phyloP scores from a whole-genome alignment of 257 asterid genomes.

The Sherardia arvensis region DNA sequence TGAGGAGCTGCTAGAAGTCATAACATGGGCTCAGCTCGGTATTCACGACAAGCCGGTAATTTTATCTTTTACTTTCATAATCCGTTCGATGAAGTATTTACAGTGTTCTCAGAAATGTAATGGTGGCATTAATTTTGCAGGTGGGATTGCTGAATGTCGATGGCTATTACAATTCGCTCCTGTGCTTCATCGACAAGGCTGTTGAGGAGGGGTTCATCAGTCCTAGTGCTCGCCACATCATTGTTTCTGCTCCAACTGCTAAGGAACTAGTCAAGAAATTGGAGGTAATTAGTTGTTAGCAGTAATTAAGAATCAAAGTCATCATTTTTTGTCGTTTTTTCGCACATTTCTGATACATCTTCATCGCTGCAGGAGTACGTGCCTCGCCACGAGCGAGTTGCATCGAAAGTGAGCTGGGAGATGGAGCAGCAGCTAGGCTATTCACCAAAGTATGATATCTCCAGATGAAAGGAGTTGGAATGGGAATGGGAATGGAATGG shows the following conservation, averaged over 20 bases:
- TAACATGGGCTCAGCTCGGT: conserved; percentile 99
- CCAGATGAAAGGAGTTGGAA: conserved; percentile 49
- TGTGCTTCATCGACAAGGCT: conserved; percentile 84
- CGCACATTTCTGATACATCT: not conserved
- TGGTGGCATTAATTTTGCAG: conserved; percentile 25
- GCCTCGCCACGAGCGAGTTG: conserved; percentile 35
- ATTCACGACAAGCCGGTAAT: conserved; percentile 95
- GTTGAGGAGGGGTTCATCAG: conserved; percentile 86
- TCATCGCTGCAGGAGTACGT: conserved; percentile 28
- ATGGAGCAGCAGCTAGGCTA: conserved; percentile 39
- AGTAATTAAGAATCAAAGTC: not conserved
- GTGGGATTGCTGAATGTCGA: conserved; percentile 93
- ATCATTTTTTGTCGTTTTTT: not conserved
- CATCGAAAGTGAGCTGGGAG: conserved; percentile 43
- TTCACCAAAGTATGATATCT: conserved; percentile 24
- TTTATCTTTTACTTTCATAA: not conserved
- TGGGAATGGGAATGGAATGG: conserved; percentile 14
- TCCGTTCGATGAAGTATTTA: not conserved
- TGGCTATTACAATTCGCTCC: conserved; percentile 70
- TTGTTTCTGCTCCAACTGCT: conserved; percentile 83
- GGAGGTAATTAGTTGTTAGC: conserved; percentile 47
- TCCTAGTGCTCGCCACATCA: conserved; percentile 82
- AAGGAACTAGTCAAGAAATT: conserved; percentile 72
- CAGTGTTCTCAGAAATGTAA: not conserved
- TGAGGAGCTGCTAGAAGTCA: conserved; percentile 93